phyloP scores from a whole-genome alignment of 1,139 yeast species.

The Lodderomyces margitis region DNA sequence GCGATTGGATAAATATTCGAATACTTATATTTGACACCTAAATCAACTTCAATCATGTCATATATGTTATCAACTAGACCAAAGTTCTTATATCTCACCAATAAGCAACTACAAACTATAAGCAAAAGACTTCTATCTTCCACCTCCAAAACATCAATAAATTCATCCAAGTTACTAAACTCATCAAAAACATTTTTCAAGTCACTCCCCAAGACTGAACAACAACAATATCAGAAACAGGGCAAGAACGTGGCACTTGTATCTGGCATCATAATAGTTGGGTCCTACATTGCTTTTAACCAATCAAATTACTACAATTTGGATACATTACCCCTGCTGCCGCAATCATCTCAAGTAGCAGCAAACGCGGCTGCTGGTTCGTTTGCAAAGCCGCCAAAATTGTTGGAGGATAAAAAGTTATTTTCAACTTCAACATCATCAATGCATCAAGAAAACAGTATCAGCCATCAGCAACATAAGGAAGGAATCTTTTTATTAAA shows the following conservation, averaged over 20 bases:
- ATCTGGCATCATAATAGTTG: constrained; percentile 47
- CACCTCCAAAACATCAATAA: constrained; percentile 8
- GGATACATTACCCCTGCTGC: constrained; percentile 34
- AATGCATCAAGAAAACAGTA: constrained; percentile 38
- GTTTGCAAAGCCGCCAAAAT: constrained; percentile 9
- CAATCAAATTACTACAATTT: constrained; percentile 43
- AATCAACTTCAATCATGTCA: constrained; percentile 12
- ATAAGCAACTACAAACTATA: constrained; percentile 17
- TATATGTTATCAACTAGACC: constrained; percentile 18
- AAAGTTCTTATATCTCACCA: constrained; percentile 17
- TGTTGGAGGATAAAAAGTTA: constrained; percentile 26
- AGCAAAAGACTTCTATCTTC: constrained; percentile 15
- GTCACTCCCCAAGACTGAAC: constrained; percentile 8
- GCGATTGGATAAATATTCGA: too few relatives aligned
- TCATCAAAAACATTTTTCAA: constrained; percentile 8
- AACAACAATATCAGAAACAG: constrained; percentile 12
- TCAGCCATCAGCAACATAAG: constrained; percentile 45
- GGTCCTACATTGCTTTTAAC: constrained; percentile 42
- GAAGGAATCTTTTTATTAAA: constrained; percentile 50
- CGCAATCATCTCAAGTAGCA: constrained; percentile 4
- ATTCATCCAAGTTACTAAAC: constrained; percentile 8
- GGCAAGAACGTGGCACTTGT: constrained; percentile 41
- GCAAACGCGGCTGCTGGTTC: neutral
- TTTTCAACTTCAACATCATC: constrained; percentile 48
- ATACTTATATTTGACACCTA: neutral